phyloP scores from a whole-genome alignment of 352 stramenopile genomes.

The Pythium phragmitis region DNA sequence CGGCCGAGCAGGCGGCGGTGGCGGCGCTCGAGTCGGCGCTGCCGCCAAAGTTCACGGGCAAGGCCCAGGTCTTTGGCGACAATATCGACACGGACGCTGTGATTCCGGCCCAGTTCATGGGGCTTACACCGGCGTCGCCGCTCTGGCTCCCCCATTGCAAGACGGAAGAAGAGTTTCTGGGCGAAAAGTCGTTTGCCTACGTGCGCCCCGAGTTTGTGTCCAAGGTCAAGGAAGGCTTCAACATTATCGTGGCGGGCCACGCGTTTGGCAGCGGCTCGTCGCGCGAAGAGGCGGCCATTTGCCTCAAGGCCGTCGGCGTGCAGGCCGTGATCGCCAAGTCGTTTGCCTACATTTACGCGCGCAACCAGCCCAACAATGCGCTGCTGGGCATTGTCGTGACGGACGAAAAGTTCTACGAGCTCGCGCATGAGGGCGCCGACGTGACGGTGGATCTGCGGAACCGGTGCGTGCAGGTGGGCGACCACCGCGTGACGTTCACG shows the following conservation, averaged over 20 bases:
- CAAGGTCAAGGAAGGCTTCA: conserved; percentile 69
- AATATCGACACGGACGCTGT: conserved; percentile 83
- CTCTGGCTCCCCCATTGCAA: conserved; percentile 78
- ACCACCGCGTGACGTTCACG: conserved; percentile 63
- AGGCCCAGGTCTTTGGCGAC: conserved; percentile 74
- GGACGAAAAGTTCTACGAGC: conserved; percentile 76
- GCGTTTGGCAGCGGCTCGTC: conserved; percentile 80
- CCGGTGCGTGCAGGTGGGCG: conserved; percentile 56
- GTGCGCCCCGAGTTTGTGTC: conserved; percentile 73
- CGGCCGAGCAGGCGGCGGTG: conserved; percentile 54
- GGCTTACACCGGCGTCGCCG: conserved; percentile 74
- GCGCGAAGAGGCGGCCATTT: conserved; percentile 77
- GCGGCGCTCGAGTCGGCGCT: conserved; percentile 53
- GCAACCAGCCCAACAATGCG: conserved; percentile 85
- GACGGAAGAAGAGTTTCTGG: conserved; percentile 77
- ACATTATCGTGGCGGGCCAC: conserved; percentile 77
- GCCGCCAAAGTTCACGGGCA: conserved; percentile 57
- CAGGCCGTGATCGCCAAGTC: conserved; percentile 84
- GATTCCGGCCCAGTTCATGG: conserved; percentile 84
- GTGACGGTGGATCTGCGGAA: conserved; percentile 74
- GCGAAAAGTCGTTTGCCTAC: conserved; percentile 81
- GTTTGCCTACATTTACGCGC: conserved; percentile 85
- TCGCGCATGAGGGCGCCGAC: conserved; percentile 60
- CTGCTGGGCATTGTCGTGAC: conserved; percentile 80
- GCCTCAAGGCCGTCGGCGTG: conserved; percentile 75